phyloP scores from a whole-genome alignment of 805 yeast species.

The Ogataea wickerhamii region DNA sequence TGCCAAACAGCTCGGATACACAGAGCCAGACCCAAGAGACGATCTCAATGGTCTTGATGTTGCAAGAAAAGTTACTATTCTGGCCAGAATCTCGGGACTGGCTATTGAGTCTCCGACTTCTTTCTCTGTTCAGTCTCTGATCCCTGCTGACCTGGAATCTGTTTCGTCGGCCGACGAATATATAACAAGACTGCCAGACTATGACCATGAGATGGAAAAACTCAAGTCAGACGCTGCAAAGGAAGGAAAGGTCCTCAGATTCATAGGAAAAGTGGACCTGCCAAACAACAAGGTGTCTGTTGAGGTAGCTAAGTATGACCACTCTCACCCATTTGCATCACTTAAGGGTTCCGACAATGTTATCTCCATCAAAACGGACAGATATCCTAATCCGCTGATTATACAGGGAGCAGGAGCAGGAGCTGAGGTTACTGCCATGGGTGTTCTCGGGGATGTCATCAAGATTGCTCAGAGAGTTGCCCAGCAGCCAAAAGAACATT shows the following conservation, averaged over 20 bases:
- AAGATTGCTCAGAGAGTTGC: conserved; percentile 87
- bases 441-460: conserved; percentile 90
- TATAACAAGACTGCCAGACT: conserved; percentile 74
- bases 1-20: conserved; percentile 91
- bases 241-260: conserved; percentile 85
- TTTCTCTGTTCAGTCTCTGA: conserved; percentile 90
- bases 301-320: conserved; percentile 82
- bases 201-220: conserved; percentile 73
- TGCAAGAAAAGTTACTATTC: conserved; percentile 95
- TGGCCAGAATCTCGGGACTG: conserved; percentile 89
- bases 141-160: conserved; percentile 80
- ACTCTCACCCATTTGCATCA: conserved; percentile 92
- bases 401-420: conserved; percentile 98
- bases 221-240: conserved; percentile 77
- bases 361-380: conserved; percentile 82
- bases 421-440: conserved; percentile 64
- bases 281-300: conserved; percentile 68
- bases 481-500: conserved; percentile 7
- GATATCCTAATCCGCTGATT: conserved; percentile 90
- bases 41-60: conserved; percentile 97
- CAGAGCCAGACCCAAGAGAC: conserved; percentile 99
- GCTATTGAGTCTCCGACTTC: conserved; percentile 82
- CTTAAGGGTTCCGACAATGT: conserved; percentile 96
- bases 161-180: conserved; percentile 74
- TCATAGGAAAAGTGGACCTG: conserved; percentile 87